Conservation (phyloP, 148 eudicot species). For the Rhododendron griersonianum region DNA sequence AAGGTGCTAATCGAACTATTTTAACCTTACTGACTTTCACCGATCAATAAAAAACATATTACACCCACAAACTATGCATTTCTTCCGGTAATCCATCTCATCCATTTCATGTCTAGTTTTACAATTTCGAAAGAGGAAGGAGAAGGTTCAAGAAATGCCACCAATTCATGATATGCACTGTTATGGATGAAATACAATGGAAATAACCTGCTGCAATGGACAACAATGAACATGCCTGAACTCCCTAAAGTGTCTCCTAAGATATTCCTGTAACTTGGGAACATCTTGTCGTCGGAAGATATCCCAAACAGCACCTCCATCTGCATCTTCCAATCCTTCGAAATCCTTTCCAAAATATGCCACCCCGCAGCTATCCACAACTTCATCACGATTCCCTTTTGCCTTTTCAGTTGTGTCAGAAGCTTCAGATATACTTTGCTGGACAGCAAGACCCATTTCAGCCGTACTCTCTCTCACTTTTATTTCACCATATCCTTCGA, state of each 20-base stretch:
- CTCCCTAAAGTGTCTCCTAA: constrained; percentile 38
- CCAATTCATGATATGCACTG: background rate
- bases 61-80: background rate
- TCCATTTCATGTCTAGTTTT: background rate
- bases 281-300: constrained; percentile 49
- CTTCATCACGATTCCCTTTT: background rate
- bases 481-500: background rate
- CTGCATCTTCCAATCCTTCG: constrained; percentile 25
- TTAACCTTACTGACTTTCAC: background rate
- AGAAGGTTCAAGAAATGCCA: background rate
- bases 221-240: constrained; percentile 38
- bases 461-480: background rate
- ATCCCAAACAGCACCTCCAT: constrained; percentile 54
- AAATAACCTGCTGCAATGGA: constrained; percentile 34
- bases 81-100: background rate
- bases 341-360: background rate
- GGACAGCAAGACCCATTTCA: background rate
- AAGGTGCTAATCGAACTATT: background rate
- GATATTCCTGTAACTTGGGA: constrained; percentile 39
- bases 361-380: background rate
- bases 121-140: background rate
- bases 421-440: background rate
- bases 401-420: constrained; percentile 3
- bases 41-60: background rate
- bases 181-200: background rate